Conservation (phyloP, 2,329 filamentous ascomycete genomes). For the Colletotrichum tabaci region DNA sequence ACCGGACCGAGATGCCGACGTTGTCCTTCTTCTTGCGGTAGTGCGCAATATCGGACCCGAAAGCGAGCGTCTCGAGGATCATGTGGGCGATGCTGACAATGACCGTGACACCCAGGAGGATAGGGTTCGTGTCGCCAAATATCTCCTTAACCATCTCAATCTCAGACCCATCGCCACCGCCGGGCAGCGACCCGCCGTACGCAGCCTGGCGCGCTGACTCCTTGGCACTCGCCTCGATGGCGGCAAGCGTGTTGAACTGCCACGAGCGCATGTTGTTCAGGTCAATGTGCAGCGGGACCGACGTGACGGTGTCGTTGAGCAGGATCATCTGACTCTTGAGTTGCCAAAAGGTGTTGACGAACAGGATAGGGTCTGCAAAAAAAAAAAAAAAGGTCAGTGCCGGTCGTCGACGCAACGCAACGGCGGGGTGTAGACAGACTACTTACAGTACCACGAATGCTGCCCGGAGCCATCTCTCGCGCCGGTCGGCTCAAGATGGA, state of each 20-base stretch:
- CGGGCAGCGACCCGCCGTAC: conserved; percentile 78
- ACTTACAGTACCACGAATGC: conserved; percentile 88
- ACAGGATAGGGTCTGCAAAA: conserved; percentile 80
- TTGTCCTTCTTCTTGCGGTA: conserved; percentile 99
- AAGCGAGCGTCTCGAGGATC: conserved; percentile 94
- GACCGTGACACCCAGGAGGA: conserved; percentile 87
- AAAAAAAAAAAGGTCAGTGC: not conserved
- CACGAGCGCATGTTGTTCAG: conserved; percentile 86
- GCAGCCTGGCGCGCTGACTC: conserved; percentile 85
- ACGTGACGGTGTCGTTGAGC: conserved; percentile 89
- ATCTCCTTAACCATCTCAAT: conserved; percentile 98
- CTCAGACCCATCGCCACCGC: conserved; percentile 90
- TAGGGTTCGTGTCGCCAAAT: conserved; percentile 93
- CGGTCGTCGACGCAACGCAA: not conserved
- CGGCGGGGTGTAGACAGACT: too few relatives aligned
- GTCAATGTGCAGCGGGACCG: conserved; percentile 85
- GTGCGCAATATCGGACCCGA: conserved; percentile 97
- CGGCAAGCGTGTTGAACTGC: conserved; percentile 90
- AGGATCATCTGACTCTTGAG: conserved; percentile 91
- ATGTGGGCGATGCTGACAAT: conserved; percentile 92
- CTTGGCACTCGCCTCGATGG: conserved; percentile 89
- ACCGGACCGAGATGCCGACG: conserved; percentile 94
- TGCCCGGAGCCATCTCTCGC: conserved; percentile 87
- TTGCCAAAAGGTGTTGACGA: conserved; percentile 98
- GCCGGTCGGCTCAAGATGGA: conserved; percentile 84